Evolutionary conservation across 306 rosid genomes (phyloP).

Genomic region (Aeschynomene evenia): DNA sequence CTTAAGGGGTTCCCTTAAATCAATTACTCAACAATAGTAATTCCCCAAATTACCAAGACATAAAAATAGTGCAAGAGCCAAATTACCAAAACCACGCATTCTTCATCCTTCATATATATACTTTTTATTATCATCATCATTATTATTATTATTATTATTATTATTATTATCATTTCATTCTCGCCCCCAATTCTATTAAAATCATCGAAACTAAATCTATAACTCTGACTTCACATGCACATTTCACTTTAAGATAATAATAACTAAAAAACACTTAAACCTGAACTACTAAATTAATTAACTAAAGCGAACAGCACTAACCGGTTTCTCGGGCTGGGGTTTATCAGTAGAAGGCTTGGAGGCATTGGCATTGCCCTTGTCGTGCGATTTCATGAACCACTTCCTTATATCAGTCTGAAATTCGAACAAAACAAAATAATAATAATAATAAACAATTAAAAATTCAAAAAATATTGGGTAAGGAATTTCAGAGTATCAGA

Average conservation of each 20-base stretch:
- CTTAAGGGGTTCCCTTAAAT: background rate
- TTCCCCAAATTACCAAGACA: background rate
- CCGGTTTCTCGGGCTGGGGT: conserved; percentile 45
- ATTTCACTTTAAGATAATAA: background rate
- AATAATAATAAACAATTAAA: background rate
- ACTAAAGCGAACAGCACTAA: conserved; percentile 29
- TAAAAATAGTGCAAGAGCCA: background rate
- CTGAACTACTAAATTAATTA: background rate
- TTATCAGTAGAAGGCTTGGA: conserved; percentile 49
- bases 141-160: no score
- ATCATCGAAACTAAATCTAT: conserved; percentile 18
- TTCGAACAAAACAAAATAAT: background rate
- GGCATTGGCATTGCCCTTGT: conserved; percentile 46
- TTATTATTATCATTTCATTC: no score
- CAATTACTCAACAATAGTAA: background rate
- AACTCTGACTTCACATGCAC: background rate
- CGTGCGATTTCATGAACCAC: conserved; percentile 96
- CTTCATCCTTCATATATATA: background rate
- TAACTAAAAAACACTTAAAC: background rate
- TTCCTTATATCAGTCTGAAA: conserved; percentile 75
- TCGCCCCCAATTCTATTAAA: background rate
- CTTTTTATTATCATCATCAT: background rate
- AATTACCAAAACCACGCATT: background rate
- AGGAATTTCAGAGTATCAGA: background rate
- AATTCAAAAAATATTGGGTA: background rate